These are phyloP conservation scores for Kluyveromyces lactis DNA, from an alignment of 805 yeast species.

Conservation along the genomic window DNA sequence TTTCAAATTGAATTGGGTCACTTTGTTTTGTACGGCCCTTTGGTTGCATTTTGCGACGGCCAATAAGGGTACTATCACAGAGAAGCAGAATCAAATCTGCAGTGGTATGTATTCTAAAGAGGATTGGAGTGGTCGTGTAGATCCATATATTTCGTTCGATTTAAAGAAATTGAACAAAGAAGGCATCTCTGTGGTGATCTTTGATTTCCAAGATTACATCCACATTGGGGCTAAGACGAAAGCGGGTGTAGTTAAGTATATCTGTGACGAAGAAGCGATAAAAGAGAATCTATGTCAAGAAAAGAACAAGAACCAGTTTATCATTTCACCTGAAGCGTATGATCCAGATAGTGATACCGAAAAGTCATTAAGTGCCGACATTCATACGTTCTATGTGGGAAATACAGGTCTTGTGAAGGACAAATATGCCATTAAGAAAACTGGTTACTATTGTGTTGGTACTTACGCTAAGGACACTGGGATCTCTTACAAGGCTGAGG, in stretches of 20 bases:
- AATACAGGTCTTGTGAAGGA: slow-evolving; percentile 52
- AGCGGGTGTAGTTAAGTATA: slow-evolving; percentile 44
- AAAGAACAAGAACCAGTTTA: slow-evolving; percentile 51
- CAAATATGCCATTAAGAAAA: slow-evolving; percentile 55
- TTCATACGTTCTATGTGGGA: slow-evolving; percentile 48
- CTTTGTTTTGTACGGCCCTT: neutral
- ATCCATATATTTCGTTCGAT: slow-evolving; percentile 51
- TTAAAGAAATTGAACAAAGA: slow-evolving; percentile 29
- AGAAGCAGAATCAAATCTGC: slow-evolving; percentile 58
- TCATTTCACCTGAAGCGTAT: slow-evolving; percentile 38
- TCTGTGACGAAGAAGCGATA: slow-evolving; percentile 72
- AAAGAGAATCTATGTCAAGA: slow-evolving; percentile 44
- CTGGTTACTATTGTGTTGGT: slow-evolving; percentile 91
- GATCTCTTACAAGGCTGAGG: slow-evolving; percentile 49
- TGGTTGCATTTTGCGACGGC: slow-evolving; percentile 16
- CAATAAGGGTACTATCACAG: slow-evolving; percentile 41
- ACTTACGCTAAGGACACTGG: slow-evolving; percentile 43
- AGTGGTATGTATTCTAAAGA: slow-evolving; percentile 82
- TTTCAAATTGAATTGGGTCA: neutral
- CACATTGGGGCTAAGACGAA: slow-evolving; percentile 49
- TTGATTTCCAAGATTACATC: slow-evolving; percentile 73
- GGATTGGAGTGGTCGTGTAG: slow-evolving; percentile 78
- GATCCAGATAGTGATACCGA: slow-evolving; percentile 44
- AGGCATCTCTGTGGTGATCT: slow-evolving; percentile 60
- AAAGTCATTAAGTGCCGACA: slow-evolving; percentile 42